phyloP scores from a whole-genome alignment of 352 stramenopile species.

The Halophytophthora polymorphica region DNA sequence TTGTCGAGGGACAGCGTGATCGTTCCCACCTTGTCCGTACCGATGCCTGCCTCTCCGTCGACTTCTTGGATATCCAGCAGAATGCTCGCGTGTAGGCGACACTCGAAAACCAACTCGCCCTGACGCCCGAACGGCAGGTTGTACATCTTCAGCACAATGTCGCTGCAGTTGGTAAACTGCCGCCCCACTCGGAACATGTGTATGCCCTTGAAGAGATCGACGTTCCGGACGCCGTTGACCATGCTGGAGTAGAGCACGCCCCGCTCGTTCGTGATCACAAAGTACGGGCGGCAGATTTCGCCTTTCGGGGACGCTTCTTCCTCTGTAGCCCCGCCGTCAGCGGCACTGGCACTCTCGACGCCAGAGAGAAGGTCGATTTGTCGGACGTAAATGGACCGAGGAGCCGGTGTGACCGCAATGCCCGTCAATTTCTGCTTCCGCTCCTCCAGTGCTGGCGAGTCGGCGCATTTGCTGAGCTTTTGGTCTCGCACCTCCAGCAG shows the following conservation, averaged over 20 bases:
- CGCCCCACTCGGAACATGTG: constrained; percentile 69
- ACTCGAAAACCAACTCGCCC: constrained; percentile 80
- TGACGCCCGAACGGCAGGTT: constrained; percentile 83
- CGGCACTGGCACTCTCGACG: constrained; percentile 14
- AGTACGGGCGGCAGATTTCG: constrained; percentile 70
- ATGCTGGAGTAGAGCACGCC: constrained; percentile 86
- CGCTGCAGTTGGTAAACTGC: constrained; percentile 56
- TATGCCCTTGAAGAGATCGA: constrained; percentile 45
- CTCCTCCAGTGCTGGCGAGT: constrained; percentile 46
- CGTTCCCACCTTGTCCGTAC: constrained; percentile 34
- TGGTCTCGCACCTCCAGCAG: constrained; percentile 73
- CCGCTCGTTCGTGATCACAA: constrained; percentile 85
- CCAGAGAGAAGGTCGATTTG: constrained; percentile 59
- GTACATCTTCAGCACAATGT: constrained; percentile 85
- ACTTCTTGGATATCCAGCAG: constrained; percentile 58
- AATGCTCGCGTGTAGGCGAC: constrained; percentile 65
- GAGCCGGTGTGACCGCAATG: constrained; percentile 63
- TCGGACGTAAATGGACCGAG: constrained; percentile 74
- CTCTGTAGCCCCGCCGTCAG: constrained; percentile 5
- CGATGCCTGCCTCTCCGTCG: constrained; percentile 16
- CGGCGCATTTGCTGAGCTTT: constrained; percentile 45
- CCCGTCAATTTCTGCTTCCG: constrained; percentile 81
- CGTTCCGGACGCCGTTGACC: constrained; percentile 73
- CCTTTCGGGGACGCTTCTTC: constrained; percentile 8
- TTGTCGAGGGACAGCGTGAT: constrained; percentile 53